These are phyloP conservation scores for Trametes hirsuta DNA, from an alignment of 1,284 basidiomycete species.

Conservation along the genomic window DNA sequence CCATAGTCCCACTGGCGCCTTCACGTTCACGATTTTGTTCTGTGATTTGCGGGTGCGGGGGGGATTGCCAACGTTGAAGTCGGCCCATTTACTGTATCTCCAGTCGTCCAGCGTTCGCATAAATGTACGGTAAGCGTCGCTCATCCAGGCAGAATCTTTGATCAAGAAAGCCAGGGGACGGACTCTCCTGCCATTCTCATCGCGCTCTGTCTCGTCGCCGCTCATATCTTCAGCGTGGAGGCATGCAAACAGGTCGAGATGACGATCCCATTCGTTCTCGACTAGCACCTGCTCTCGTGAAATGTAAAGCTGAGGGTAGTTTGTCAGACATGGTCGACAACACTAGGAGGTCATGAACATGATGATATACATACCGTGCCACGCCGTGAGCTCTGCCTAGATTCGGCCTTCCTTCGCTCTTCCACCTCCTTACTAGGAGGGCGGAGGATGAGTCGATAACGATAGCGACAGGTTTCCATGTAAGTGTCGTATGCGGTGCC, in stretches of 20 bases:
- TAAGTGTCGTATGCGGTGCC: background rate
- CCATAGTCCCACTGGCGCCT: background rate
- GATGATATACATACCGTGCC: background rate
- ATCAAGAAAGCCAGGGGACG: background rate
- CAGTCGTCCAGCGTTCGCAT: background rate
- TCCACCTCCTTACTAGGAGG: background rate
- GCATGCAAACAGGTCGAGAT: background rate
- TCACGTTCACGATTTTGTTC: background rate
- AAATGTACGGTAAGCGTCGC: background rate
- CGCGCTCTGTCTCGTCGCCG: slow-evolving; percentile 5
- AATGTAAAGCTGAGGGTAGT: background rate
- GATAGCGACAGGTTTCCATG: background rate
- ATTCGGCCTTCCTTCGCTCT: background rate
- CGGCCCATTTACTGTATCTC: background rate
- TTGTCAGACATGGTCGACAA: no score
- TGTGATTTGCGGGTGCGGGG: background rate
- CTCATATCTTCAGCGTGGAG: slow-evolving; percentile 1
- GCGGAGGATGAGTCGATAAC: background rate
- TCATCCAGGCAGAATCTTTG: background rate
- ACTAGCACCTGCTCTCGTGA: background rate
- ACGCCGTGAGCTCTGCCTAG: background rate
- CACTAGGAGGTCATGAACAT: no score
- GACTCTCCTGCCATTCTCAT: background rate
- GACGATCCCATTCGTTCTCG: background rate
- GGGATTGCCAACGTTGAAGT: background rate